phyloP scores from a whole-genome alignment of 805 yeast genomes.

The Candida tammaniensis region DNA sequence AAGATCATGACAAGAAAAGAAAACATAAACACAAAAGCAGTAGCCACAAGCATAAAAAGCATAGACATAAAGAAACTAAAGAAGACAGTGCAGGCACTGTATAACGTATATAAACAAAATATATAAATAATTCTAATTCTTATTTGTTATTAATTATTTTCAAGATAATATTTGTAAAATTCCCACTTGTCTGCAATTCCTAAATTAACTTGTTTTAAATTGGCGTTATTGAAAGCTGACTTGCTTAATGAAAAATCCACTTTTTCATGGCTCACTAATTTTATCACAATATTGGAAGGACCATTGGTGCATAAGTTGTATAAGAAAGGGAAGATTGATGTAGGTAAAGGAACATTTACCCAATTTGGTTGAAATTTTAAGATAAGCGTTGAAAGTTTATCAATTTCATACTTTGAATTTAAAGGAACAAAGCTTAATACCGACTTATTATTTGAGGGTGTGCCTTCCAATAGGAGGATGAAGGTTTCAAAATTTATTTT shows the following conservation, averaged over 20 bases:
- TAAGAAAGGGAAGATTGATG: constrained; percentile 4
- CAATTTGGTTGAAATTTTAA: constrained; percentile 36
- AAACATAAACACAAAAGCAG: constrained; percentile 2
- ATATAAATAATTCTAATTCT: too few species aligned
- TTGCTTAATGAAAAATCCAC: constrained; percentile 17
- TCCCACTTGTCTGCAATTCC: constrained; percentile 25
- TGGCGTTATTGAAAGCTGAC: constrained; percentile 30
- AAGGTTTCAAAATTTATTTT: too few species aligned
- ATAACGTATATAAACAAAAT: constrained; percentile 1
- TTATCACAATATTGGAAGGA: constrained; percentile 22
- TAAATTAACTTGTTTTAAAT: constrained; percentile 31
- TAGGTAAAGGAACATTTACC: constrained; percentile 37
- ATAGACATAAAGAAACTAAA: constrained; percentile 3
- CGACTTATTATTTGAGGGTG: constrained; percentile 80
- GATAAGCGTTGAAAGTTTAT: constrained; percentile 32
- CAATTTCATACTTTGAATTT: constrained; percentile 16
- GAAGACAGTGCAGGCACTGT: constrained; percentile 1
- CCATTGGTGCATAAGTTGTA: constrained; percentile 6
- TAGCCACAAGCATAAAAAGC: constrained; percentile 16
- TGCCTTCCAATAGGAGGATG: constrained; percentile 84
- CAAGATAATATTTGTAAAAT: constrained; percentile 23
- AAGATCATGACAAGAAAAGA: constrained; percentile 19
- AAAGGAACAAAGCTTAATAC: constrained; percentile 53
- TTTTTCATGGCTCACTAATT: constrained; percentile 22
- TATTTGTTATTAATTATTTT: constrained; percentile 2